Percentiles rank a stretch among this genome's conserved stretches.
These are phyloP conservation scores for Podospora sp. DNA, from an alignment of 495 filamentous ascomycete species.

Conservation along the genomic window DNA sequence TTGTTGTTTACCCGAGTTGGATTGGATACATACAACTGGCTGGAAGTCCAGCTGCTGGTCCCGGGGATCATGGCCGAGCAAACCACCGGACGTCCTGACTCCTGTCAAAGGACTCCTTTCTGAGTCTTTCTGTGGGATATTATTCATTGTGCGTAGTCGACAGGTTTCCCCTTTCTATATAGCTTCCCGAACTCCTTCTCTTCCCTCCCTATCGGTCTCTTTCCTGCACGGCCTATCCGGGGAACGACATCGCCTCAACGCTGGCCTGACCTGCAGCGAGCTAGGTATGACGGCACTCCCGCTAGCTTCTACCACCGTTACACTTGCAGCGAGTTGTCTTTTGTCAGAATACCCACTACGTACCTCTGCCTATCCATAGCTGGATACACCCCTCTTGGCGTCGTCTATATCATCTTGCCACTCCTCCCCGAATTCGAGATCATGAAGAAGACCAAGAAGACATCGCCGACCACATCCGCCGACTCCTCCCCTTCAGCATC, in stretches of 20 bases:
- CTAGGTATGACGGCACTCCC: slow-evolving; percentile 24
- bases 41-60: neutral
- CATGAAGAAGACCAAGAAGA: slow-evolving; percentile 33
- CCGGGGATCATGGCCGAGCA: neutral
- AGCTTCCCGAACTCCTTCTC: slow-evolving; percentile 32
- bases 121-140: neutral
- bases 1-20: neutral
- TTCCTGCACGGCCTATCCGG: slow-evolving; percentile 23
- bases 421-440: slow-evolving; percentile 7
- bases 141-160: neutral
- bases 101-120: neutral
- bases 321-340: slow-evolving; percentile 9
- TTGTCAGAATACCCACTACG: neutral
- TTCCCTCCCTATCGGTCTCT: slow-evolving; percentile 4
- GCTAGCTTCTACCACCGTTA: slow-evolving; percentile 11
- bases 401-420: slow-evolving; percentile 14
- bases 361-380: neutral
- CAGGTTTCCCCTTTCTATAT: slow-evolving; percentile 37
- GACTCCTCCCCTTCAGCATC: slow-evolving; percentile 12
- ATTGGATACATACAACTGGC: slow-evolving; percentile 1
- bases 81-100: neutral
- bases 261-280: slow-evolving; percentile 18
- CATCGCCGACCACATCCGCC: slow-evolving; percentile 17
- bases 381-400: slow-evolving; percentile 2
- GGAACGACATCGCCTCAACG: slow-evolving; percentile 5